phyloP scores from a whole-genome alignment of 306 rosid genomes.

The Calophaca sinica region DNA sequence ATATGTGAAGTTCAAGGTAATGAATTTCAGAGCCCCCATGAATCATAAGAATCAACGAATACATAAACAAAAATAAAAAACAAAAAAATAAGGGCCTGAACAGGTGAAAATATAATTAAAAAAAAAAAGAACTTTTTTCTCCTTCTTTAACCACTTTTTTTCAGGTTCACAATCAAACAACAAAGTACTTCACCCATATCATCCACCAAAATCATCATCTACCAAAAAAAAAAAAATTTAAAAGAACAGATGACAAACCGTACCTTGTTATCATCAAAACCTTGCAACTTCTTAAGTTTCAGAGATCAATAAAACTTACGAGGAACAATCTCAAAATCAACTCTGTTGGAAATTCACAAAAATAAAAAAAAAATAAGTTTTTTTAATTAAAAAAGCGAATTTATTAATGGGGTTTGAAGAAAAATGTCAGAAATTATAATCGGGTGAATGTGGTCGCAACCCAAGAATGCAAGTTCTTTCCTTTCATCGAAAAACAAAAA shows the following conservation, averaged over 20 bases:
- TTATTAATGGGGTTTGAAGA: slow-evolving; percentile 10
- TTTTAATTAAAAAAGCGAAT: not conserved
- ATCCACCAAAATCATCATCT: slow-evolving; percentile 45
- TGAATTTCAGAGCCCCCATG: not conserved
- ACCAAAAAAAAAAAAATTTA: slow-evolving; percentile 38
- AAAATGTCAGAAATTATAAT: slow-evolving; percentile 40
- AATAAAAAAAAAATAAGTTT: slow-evolving; percentile 1
- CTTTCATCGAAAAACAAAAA: slow-evolving; percentile 44
- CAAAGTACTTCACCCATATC: slow-evolving; percentile 40
- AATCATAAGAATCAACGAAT: slow-evolving; percentile 13
- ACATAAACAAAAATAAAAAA: slow-evolving; percentile 14
- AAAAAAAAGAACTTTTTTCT: not conserved
- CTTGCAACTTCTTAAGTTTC: slow-evolving; percentile 51
- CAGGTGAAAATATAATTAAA: not conserved
- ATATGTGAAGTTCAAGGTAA: slow-evolving; percentile 24
- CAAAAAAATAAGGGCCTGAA: not conserved
- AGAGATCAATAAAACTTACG: slow-evolving; percentile 42
- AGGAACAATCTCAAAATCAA: slow-evolving; percentile 44
- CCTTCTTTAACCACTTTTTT: slow-evolving; percentile 27
- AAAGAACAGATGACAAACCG: slow-evolving; percentile 26
- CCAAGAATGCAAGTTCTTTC: slow-evolving; percentile 51
- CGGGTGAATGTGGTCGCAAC: slow-evolving; percentile 42
- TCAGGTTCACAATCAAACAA: slow-evolving; percentile 25
- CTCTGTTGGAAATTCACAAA: slow-evolving; percentile 46
- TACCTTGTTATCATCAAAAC: slow-evolving; percentile 61